Percentiles rank a stretch among this genome's conserved stretches.
phyloP scores from a whole-genome alignment of 306 rosid genomes.

The Rosa rugosa region DNA sequence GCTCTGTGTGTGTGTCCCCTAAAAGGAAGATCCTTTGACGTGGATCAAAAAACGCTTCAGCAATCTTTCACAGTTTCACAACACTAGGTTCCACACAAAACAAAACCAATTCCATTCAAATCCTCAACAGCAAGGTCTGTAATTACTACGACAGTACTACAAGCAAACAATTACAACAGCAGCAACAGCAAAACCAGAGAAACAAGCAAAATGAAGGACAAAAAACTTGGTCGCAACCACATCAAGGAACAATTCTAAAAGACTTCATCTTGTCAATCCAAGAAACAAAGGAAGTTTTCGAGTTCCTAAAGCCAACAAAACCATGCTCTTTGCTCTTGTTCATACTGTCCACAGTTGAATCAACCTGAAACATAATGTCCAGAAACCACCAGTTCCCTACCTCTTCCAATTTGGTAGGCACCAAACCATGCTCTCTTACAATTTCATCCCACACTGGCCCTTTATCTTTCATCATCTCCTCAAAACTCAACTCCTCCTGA shows the following conservation, averaged over 20 bases:
- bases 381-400: constrained; percentile 53
- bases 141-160: background rate
- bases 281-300: constrained; percentile 36
- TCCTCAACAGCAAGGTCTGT: background rate
- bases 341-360: constrained; percentile 32
- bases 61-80: background rate
- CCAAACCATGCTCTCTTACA: constrained; percentile 44
- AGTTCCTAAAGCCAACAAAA: constrained; percentile 55
- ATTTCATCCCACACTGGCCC: constrained; percentile 64
- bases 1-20: too few relatives aligned
- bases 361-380: constrained; percentile 4
- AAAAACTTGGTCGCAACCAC: background rate
- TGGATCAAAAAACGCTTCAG: background rate
- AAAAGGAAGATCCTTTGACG: too few relatives aligned
- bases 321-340: constrained; percentile 65
- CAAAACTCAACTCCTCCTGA: constrained; percentile 32
- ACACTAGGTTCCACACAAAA: background rate
- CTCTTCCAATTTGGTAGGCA: constrained; percentile 41
- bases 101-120: background rate
- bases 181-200: background rate
- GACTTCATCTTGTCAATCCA: constrained; percentile 57
- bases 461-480: constrained; percentile 49
- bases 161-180: background rate
- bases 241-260: constrained; percentile 51
- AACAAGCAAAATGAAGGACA: background rate